Evolutionary conservation across 495 filamentous ascomycete genomes (phyloP).

Genomic region (Aspergillus kassunensis): DNA sequence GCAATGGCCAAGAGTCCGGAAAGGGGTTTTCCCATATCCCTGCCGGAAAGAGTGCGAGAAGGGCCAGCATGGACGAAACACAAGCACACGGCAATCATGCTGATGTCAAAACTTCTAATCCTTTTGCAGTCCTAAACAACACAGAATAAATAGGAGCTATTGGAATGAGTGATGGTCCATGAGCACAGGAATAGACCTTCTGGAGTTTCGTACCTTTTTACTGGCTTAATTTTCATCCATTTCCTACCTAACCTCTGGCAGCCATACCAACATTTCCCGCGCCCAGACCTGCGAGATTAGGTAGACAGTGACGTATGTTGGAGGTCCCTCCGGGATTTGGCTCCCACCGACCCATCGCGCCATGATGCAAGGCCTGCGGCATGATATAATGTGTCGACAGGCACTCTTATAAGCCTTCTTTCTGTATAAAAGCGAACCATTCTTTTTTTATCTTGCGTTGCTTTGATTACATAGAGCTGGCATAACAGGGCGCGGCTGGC

Average conservation of each 20-base stretch:
- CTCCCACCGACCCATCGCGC: conserved; percentile 7
- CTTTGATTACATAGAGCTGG: too few species aligned
- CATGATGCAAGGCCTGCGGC: not conserved
- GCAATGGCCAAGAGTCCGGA: conserved; percentile 21
- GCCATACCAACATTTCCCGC: not conserved
- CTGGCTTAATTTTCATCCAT: not conserved
- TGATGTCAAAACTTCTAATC: conserved; percentile 31
- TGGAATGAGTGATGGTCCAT: not conserved
- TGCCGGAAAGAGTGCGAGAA: conserved; percentile 41
- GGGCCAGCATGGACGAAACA: conserved; percentile 25
- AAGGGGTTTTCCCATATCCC: conserved; percentile 35
- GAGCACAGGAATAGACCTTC: not conserved
- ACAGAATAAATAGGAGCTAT: conserved; percentile 17
- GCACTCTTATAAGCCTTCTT: not conserved
- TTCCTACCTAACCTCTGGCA: not conserved
- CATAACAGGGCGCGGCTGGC: too few species aligned
- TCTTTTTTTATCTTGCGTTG: not conserved
- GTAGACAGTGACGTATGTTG: not conserved
- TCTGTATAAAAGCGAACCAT: not conserved
- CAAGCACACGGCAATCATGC: conserved; percentile 9
- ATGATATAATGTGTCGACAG: not conserved
- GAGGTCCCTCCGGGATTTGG: not conserved
- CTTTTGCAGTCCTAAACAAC: conserved; percentile 33
- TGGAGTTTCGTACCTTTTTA: not conserved
- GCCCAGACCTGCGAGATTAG: not conserved